phyloP scores from a whole-genome alignment of 2,329 filamentous ascomycete species.

The Hymenoscyphus scutula region DNA sequence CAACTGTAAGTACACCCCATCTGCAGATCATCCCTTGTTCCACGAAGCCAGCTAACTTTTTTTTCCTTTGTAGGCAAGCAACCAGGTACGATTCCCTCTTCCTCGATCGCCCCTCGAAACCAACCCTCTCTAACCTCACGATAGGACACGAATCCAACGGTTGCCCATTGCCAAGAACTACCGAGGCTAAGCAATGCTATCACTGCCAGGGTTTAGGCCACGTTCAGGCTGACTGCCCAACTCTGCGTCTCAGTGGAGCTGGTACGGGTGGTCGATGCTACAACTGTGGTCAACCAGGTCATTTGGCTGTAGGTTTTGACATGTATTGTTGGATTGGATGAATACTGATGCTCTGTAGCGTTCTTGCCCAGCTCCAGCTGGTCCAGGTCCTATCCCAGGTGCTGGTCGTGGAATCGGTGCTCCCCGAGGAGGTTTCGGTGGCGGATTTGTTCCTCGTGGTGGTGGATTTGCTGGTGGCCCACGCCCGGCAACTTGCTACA shows the following conservation, averaged over 20 bases:
- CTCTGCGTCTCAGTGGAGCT: conserved; percentile 83
- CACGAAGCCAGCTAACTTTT: conserved; percentile 11
- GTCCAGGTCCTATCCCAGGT: conserved; percentile 41
- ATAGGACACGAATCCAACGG: conserved; percentile 93
- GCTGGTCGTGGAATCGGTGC: conserved; percentile 66
- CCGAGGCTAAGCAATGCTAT: conserved; percentile 99
- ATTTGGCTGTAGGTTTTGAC: conserved; percentile 70
- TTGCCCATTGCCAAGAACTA: conserved; percentile 94
- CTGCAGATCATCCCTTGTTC: conserved; percentile 5
- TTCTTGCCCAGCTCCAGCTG: conserved; percentile 76
- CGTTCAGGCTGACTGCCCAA: conserved; percentile 98
- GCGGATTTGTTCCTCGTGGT: conserved; percentile 58
- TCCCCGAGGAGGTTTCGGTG: conserved; percentile 68
- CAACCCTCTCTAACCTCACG: conserved; percentile 20
- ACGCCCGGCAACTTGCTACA: conserved; percentile 69
- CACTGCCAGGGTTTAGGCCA: conserved; percentile 98
- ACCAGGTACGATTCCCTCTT: conserved; percentile 54
- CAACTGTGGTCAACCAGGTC: conserved; percentile 89
- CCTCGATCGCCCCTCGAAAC: background rate
- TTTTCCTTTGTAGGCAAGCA: conserved; percentile 65
- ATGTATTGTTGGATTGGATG: conserved; percentile 4
- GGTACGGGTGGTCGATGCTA: conserved; percentile 88
- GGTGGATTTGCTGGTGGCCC: conserved; percentile 72
- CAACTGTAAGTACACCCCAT: conserved; percentile 70
- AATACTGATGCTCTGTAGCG: conserved; percentile 50